These are phyloP conservation scores for Pulveroboletus ravenelii DNA, from an alignment of 768 basidiomycete species.

Conservation along the genomic window DNA sequence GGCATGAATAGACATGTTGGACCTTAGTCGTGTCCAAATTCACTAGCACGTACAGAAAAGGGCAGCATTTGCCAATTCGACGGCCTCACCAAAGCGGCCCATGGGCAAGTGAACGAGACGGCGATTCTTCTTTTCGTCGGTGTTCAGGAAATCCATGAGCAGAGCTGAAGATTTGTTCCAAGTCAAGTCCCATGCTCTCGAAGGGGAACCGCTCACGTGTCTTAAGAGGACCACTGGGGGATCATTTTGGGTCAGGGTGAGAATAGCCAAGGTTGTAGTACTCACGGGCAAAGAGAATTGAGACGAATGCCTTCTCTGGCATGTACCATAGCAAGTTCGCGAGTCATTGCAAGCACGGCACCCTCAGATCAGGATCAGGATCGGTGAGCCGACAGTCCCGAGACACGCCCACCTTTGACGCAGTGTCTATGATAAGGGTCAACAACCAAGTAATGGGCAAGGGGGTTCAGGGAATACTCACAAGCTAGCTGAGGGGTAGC, in stretches of 20 bases:
- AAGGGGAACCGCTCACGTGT: slow-evolving; percentile 63
- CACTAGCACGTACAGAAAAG: slow-evolving; percentile 76
- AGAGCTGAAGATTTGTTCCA: slow-evolving; percentile 52
- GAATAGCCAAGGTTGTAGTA: slow-evolving; percentile 8
- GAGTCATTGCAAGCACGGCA: slow-evolving; percentile 96
- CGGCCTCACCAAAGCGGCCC: slow-evolving; percentile 96
- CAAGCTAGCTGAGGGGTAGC: slow-evolving; percentile 99
- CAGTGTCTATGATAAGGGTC: slow-evolving; percentile 61
- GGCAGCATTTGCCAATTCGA: slow-evolving; percentile 90
- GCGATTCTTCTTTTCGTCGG: slow-evolving; percentile 89
- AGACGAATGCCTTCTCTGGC: slow-evolving; percentile 94
- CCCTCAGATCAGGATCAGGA: slow-evolving; percentile 46
- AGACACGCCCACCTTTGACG: slow-evolving; percentile 65
- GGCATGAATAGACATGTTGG: slow-evolving; percentile 4
- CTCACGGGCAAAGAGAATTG: slow-evolving; percentile 95
- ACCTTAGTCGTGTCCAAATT: slow-evolving; percentile 1
- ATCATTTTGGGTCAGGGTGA: slow-evolving; percentile 2
- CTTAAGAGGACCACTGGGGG: slow-evolving; percentile 80
- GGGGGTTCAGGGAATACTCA: slow-evolving; percentile 26
- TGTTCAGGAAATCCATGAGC: slow-evolving; percentile 97
- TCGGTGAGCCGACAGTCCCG: slow-evolving; percentile 1
- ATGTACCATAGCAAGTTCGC: slow-evolving; percentile 97
- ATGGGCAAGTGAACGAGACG: slow-evolving; percentile 89
- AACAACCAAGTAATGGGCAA: background rate
- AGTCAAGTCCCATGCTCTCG: background rate